Percentiles rank a stretch among this genome's conserved stretches.
Conservation (phyloP, 2,329 filamentous ascomycete genomes). For the Myriosclerotinia curreyana region DNA sequence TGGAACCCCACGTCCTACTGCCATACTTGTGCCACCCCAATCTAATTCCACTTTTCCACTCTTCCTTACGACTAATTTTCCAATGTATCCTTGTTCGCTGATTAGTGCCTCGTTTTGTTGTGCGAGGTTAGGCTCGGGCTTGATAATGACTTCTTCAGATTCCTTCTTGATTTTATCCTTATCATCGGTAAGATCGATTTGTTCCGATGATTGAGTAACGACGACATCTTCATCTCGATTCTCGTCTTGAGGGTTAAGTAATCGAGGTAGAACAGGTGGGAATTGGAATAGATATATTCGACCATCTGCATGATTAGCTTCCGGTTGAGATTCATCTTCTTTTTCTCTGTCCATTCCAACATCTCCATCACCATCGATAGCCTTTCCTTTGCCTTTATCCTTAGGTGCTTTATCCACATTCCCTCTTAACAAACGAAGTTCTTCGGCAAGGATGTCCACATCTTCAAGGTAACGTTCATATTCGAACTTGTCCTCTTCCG, state of each 20-base stretch:
- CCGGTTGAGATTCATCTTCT: slow-evolving; percentile 26
- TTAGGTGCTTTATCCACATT: slow-evolving; percentile 38
- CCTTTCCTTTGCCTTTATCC: slow-evolving; percentile 31
- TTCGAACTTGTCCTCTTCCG: slow-evolving; percentile 51
- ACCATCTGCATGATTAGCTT: slow-evolving; percentile 44
- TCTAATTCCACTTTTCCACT: slow-evolving; percentile 61
- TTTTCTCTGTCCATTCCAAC: slow-evolving; percentile 30
- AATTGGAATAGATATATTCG: slow-evolving; percentile 64
- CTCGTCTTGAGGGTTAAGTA: slow-evolving; percentile 39
- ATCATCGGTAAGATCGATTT: slow-evolving; percentile 30
- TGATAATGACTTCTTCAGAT: slow-evolving; percentile 28
- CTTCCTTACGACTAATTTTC: slow-evolving; percentile 57
- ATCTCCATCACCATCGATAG: slow-evolving; percentile 45
- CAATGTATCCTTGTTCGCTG: slow-evolving; percentile 55
- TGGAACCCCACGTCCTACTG: slow-evolving; percentile 51
- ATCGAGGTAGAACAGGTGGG: slow-evolving; percentile 57
- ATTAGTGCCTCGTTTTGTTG: slow-evolving; percentile 30
- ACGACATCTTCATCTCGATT: slow-evolving; percentile 44
- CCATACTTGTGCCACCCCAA: slow-evolving; percentile 58
- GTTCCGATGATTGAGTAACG: slow-evolving; percentile 24
- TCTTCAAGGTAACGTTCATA: slow-evolving; percentile 48
- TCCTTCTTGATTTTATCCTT: slow-evolving; percentile 30
- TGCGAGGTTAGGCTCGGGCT: slow-evolving; percentile 16
- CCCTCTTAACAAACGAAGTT: slow-evolving; percentile 39
- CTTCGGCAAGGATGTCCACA: slow-evolving; percentile 45